Evolutionary conservation across 2,329 filamentous ascomycete species (phyloP), one percentile per base, ranked within the genome.

Genomic region (Fusarium denticulatum): DNA sequence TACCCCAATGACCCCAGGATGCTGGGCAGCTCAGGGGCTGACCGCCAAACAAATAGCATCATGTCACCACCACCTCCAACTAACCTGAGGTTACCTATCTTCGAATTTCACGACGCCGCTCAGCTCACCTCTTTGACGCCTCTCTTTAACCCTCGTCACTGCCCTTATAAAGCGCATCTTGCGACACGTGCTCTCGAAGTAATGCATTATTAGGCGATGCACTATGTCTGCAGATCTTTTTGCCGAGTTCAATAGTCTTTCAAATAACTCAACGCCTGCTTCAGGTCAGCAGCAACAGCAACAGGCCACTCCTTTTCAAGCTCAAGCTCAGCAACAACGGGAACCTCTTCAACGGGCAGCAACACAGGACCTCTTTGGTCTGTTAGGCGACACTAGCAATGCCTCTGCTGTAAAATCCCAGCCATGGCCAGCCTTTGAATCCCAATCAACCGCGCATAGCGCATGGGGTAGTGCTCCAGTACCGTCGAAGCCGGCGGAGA

Each of bases 161-260:
- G 30, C 36, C 10, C 65, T 22, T 46, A 52, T 60, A 56, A 52
- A 47, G 22, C 45, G 50, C 52, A 36, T 56, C 69, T 58, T 53
- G 63, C 73, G 59, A 60, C 50, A 45, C 36, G 52, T 40, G 53
- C 49, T 46, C 46, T 40, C 42, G 34, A 65, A 61, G 62, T 58
- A 59, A 73, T 72, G 73, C 76, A 52, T 70, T 43, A 34, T 58
- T 57, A 60, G 61, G 56, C 59, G 57, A 63, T 70, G 47, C 67
- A 79, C 40, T 69, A 92, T 92, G 90, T 92, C 90, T 75, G 88
- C 89, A 70, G 89, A 92, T 80, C 86, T 92, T 64, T 90, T 92
- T 77, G 90, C 89, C 62, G 88, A 90, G 73, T 91, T 92, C 75
- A 89, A 88, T 77, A 84, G 82, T 75, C 82, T 85, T 73, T 84